Conservation (phyloP, 2,329 filamentous ascomycete species). For the Zymoseptoria tritici region DNA sequence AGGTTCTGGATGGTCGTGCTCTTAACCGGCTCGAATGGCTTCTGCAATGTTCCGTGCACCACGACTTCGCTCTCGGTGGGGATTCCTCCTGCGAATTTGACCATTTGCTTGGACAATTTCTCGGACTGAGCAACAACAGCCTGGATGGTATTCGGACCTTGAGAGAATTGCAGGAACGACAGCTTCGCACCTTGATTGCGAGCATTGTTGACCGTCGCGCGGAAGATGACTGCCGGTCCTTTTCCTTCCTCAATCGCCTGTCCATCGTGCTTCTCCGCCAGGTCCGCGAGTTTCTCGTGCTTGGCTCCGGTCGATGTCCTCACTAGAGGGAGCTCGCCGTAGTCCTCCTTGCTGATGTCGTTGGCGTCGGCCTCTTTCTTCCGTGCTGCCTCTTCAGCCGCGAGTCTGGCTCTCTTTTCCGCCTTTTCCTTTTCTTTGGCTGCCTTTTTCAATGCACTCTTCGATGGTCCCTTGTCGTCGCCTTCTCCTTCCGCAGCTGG, state of each 20-base stretch:
- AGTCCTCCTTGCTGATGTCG: conserved; percentile 66
- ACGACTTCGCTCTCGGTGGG: conserved; percentile 71
- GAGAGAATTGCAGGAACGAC: conserved; percentile 78
- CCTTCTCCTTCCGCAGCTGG: conserved; percentile 19
- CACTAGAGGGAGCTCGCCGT: conserved; percentile 61
- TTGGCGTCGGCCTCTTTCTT: conserved; percentile 60
- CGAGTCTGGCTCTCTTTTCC: conserved; percentile 61
- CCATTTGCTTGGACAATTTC: conserved; percentile 72
- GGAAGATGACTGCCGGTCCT: conserved; percentile 58
- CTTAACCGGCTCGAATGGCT: conserved; percentile 80
- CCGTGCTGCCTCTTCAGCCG: conserved; percentile 59
- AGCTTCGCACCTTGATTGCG: conserved; percentile 86
- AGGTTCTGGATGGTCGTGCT: conserved; percentile 71
- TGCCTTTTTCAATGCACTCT: conserved; percentile 79
- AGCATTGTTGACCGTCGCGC: conserved; percentile 79
- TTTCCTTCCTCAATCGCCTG: conserved; percentile 19
- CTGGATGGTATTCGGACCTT: conserved; percentile 70
- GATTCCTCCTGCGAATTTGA: conserved; percentile 76
- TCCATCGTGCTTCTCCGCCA: conserved; percentile 54
- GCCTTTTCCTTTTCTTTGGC: conserved; percentile 81
- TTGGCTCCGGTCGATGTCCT: conserved; percentile 38
- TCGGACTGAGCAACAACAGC: conserved; percentile 61
- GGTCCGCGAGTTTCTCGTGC: conserved; percentile 52
- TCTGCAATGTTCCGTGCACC: conserved; percentile 73
- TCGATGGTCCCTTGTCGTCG: conserved; percentile 51